phyloP scores from a whole-genome alignment of 106 monocot genomes.

The Platanthera zijinensis region DNA sequence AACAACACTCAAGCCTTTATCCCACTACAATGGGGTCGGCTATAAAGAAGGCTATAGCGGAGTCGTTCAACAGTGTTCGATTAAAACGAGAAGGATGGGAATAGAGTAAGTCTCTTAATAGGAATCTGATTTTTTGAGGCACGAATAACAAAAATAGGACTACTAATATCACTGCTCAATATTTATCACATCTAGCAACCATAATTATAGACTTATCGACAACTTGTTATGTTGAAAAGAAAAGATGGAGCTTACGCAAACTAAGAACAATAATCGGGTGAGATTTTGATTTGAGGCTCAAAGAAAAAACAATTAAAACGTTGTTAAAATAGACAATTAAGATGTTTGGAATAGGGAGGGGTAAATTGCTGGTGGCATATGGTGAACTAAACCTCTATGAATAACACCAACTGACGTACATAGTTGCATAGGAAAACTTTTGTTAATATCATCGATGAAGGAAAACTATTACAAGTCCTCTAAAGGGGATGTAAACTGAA shows the following conservation, averaged over 20 bases:
- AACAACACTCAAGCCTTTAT: no score
- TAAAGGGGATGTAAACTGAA: neutral
- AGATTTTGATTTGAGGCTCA: neutral
- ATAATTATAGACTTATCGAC: neutral
- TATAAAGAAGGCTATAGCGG: no score
- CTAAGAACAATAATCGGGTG: neutral
- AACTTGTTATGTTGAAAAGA: neutral
- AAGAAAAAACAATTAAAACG: conserved; percentile 1
- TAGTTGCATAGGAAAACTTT: neutral
- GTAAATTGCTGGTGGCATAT: neutral
- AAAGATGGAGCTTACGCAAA: neutral
- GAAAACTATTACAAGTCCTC: neutral
- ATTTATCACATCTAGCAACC: neutral
- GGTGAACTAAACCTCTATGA: neutral
- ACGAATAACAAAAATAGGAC: no score
- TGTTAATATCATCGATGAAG: neutral
- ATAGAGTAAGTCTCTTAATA: no score
- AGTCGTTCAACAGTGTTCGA: no score
- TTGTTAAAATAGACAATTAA: neutral
- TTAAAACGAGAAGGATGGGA: no score
- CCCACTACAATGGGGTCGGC: no score
- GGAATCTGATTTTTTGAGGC: no score
- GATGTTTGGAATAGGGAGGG: neutral
- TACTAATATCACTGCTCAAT: no score
- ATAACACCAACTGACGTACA: neutral